These are phyloP conservation scores for Fraxinus dipetala DNA, from an alignment of 305 asterid species.

Conservation along the genomic window DNA sequence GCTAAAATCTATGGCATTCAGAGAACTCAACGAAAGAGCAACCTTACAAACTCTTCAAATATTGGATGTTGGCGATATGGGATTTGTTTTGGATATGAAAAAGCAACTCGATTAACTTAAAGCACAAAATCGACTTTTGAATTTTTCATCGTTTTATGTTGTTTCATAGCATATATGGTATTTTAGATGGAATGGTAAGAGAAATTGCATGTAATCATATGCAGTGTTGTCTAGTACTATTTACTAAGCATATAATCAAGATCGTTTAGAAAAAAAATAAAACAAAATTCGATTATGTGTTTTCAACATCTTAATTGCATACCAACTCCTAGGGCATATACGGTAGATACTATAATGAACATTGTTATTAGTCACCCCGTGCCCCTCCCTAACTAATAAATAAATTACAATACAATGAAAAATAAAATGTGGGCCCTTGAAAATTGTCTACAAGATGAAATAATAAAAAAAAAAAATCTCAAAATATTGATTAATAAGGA, in stretches of 20 bases:
- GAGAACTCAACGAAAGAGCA: neutral
- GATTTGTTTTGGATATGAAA: neutral
- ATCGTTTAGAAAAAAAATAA: neutral
- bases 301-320: neutral
- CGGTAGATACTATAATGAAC: neutral
- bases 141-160: neutral
- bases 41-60: neutral
- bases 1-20: neutral
- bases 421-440: neutral
- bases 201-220: too few relatives aligned
- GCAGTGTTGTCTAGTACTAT: neutral
- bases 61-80: neutral
- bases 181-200: neutral
- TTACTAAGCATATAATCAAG: neutral
- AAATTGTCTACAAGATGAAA: neutral
- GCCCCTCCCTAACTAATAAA: neutral
- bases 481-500: neutral
- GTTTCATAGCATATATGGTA: neutral
- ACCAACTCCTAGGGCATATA: neutral
- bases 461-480: neutral
- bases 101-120: neutral
- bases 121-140: neutral
- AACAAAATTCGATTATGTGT: neutral
- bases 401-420: neutral
- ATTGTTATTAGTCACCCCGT: neutral